A percentile compares a stretch with the other conserved stretches of the same genome.
Evolutionary conservation across 352 stramenopile genomes (phyloP).

Genomic region (Phytophthora sansomeana): DNA sequence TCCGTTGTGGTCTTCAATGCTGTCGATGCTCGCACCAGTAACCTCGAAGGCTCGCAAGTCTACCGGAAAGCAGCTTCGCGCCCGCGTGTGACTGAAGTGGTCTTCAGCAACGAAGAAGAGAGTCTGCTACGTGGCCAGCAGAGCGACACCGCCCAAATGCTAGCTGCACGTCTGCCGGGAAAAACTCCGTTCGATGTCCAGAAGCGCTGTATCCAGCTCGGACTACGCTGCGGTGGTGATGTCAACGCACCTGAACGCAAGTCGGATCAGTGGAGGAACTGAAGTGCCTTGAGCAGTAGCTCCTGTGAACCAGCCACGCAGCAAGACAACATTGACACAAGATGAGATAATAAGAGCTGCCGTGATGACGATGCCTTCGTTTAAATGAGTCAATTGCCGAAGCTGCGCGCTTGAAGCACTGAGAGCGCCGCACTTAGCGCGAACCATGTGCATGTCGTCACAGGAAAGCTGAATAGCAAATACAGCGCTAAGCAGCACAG

Average conservation of each 20-base stretch:
- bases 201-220: conserved; percentile 63
- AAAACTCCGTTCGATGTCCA: conserved; percentile 51
- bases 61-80: conserved; percentile 36
- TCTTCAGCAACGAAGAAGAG: conserved; percentile 63
- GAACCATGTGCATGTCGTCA: conserved; percentile 47
- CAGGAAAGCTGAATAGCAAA: conserved; percentile 42
- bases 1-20: background rate
- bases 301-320: background rate
- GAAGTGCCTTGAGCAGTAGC: background rate
- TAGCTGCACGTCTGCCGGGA: conserved; percentile 44
- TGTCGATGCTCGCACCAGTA: conserved; percentile 31
- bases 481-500: conserved; percentile 45
- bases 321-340: conserved; percentile 4
- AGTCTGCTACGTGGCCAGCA: conserved; percentile 54
- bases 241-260: conserved; percentile 39
- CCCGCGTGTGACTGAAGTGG: conserved; percentile 31
- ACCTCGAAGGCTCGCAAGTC: conserved; percentile 23
- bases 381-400: conserved; percentile 37
- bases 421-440: conserved; percentile 52
- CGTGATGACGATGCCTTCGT: background rate
- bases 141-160: conserved; percentile 44
- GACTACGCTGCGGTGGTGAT: conserved; percentile 53
- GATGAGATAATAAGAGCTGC: conserved; percentile 7
- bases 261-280: conserved; percentile 57
- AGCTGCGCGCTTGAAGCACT: conserved; percentile 57